These are phyloP conservation scores for Colletotrichum ledebouriae DNA, from an alignment of 2,329 filamentous ascomycete genomes.

Conservation along the genomic window DNA sequence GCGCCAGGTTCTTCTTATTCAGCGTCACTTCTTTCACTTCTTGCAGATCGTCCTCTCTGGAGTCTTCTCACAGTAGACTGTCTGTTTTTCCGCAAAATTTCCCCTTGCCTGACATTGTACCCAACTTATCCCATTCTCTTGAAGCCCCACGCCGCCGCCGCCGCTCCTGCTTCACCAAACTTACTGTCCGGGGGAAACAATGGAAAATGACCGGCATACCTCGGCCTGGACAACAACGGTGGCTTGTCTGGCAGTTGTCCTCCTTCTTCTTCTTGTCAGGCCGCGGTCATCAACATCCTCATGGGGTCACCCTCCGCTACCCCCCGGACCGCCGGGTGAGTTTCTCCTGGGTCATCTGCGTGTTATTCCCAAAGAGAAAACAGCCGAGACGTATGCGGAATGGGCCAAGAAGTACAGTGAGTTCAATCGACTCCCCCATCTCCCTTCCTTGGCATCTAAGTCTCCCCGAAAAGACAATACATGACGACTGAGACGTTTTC, in stretches of 20 bases:
- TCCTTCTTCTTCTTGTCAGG: constrained; percentile 25
- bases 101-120: no score
- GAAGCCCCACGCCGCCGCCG: no score
- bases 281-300: constrained; percentile 22
- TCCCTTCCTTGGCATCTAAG: no score
- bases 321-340: constrained; percentile 43
- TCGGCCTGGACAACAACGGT: constrained; percentile 27
- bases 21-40: constrained; percentile 1
- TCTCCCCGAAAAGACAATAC: neutral
- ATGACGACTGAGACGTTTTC: constrained; percentile 2
- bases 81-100: neutral
- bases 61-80: neutral
- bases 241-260: constrained; percentile 23
- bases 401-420: constrained; percentile 67
- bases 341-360: constrained; percentile 54
- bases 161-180: no score
- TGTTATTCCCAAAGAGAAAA: constrained; percentile 50
- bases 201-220: constrained; percentile 3
- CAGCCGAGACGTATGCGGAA: constrained; percentile 40
- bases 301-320: constrained; percentile 35
- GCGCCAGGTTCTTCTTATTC: constrained; percentile 8
- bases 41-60: neutral
- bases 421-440: neutral
- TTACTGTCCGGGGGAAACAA: neutral
- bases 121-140: no score